Percentiles rank a stretch among this genome's conserved stretches.
phyloP scores from a whole-genome alignment of 2,329 filamentous ascomycete species.

The Nemania bipapillata region DNA sequence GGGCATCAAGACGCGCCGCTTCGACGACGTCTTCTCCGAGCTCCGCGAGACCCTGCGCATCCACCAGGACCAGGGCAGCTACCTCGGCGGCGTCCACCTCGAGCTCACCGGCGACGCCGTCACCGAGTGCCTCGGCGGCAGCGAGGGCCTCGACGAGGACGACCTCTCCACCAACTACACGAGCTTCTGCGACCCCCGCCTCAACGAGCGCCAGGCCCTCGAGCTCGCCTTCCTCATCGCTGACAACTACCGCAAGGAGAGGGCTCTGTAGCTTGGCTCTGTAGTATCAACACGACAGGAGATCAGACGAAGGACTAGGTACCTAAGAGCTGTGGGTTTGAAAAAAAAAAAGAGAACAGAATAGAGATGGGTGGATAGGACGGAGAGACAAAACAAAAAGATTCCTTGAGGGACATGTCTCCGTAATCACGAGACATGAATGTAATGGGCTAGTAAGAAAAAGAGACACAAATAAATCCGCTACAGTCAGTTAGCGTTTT shows the following conservation, averaged over 20 bases:
- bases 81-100: conserved; percentile 92
- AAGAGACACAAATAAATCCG: neutral
- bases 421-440: neutral
- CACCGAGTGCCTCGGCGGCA: conserved; percentile 93
- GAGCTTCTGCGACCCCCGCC: conserved; percentile 90
- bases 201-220: conserved; percentile 98
- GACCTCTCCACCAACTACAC: conserved; percentile 92
- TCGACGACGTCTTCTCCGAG: conserved; percentile 89
- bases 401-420: neutral
- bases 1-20: conserved; percentile 91
- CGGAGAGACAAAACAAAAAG: neutral
- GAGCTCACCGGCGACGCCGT: conserved; percentile 96
- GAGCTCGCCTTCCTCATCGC: conserved; percentile 95
- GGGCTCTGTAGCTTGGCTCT: conserved; percentile 39
- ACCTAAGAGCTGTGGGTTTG: neutral
- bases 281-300: neutral
- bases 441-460: neutral
- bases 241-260: conserved; percentile 71
- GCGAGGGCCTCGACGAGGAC: conserved; percentile 85
- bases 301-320: too few species aligned
- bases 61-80: conserved; percentile 83
- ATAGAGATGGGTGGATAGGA: neutral
- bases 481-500: neutral
- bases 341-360: neutral
- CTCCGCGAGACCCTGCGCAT: conserved; percentile 84